phyloP scores from a whole-genome alignment of 495 filamentous ascomycete genomes.

The Ascobolus immersus region DNA sequence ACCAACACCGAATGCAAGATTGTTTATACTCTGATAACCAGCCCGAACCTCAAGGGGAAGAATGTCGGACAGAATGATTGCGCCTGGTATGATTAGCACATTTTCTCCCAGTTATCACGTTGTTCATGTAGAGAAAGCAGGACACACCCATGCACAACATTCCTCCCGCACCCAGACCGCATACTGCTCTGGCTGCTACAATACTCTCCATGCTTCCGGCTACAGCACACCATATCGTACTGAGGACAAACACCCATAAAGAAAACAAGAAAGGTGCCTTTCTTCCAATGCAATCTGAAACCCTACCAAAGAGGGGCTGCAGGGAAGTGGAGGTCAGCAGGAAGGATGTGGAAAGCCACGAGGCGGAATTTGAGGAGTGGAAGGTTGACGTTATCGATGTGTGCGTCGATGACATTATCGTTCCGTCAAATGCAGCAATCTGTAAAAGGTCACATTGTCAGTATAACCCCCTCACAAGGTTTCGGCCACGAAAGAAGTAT shows the following conservation, averaged over 20 bases:
- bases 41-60: slow-evolving; percentile 52
- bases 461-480: background rate
- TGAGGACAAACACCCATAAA: slow-evolving; percentile 34
- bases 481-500: background rate
- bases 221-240: slow-evolving; percentile 47
- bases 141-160: slow-evolving; percentile 37
- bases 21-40: slow-evolving; percentile 51
- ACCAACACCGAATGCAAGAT: slow-evolving; percentile 37
- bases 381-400: slow-evolving; percentile 64
- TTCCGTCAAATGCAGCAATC: slow-evolving; percentile 43
- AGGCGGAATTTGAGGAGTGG: slow-evolving; percentile 44
- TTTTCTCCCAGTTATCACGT: background rate
- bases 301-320: slow-evolving; percentile 43
- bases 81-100: slow-evolving; percentile 11
- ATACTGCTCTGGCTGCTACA: slow-evolving; percentile 44
- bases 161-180: slow-evolving; percentile 49
- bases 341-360: slow-evolving; percentile 61
- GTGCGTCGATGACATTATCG: slow-evolving; percentile 59
- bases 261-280: slow-evolving; percentile 40
- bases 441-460: slow-evolving; percentile 9
- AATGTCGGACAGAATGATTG: slow-evolving; percentile 48
- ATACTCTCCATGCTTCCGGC: slow-evolving; percentile 47
- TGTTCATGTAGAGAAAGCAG: background rate
- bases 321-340: slow-evolving; percentile 51
- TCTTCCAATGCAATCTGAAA: slow-evolving; percentile 50